Evolutionary conservation across 2,329 filamentous ascomycete genomes (phyloP).

Genomic region (Lecanosticta acicola): DNA sequence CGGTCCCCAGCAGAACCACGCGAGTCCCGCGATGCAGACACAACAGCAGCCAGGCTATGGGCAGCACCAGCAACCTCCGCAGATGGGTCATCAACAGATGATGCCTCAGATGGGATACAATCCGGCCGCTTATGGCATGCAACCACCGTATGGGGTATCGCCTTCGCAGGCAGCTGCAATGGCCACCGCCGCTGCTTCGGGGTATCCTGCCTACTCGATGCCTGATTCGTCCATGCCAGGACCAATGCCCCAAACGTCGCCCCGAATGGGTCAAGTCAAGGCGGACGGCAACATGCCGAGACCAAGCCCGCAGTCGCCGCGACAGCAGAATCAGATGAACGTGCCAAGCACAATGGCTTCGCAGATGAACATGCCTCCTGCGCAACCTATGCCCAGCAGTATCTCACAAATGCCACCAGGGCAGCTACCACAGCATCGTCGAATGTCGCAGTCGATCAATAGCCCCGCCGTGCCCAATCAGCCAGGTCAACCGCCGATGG

Average conservation of each 20-base stretch:
- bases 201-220: constrained; percentile 69
- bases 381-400: constrained; percentile 49
- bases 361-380: constrained; percentile 49
- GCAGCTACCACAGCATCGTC: constrained; percentile 42
- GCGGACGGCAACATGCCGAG: constrained; percentile 49
- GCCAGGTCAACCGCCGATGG: constrained; percentile 34
- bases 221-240: constrained; percentile 59
- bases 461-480: constrained; percentile 54
- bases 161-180: constrained; percentile 86
- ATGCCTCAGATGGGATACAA: constrained; percentile 75
- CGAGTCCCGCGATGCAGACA: constrained; percentile 70
- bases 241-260: constrained; percentile 63
- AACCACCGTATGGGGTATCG: constrained; percentile 67
- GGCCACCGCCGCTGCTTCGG: constrained; percentile 87
- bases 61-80: constrained; percentile 56
- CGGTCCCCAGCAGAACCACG: constrained; percentile 55
- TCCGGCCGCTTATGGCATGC: constrained; percentile 64
- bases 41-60: constrained; percentile 53
- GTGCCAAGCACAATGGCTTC: constrained; percentile 40
- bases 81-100: constrained; percentile 52
- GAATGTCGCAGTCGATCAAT: constrained; percentile 68
- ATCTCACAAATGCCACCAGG: constrained; percentile 40
- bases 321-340: constrained; percentile 55
- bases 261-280: constrained; percentile 68
- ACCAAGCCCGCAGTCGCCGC: constrained; percentile 70